Evolutionary conservation across 1,284 basidiomycete species (phyloP).

Genomic region (Sanghuangporus sanghuang): DNA sequence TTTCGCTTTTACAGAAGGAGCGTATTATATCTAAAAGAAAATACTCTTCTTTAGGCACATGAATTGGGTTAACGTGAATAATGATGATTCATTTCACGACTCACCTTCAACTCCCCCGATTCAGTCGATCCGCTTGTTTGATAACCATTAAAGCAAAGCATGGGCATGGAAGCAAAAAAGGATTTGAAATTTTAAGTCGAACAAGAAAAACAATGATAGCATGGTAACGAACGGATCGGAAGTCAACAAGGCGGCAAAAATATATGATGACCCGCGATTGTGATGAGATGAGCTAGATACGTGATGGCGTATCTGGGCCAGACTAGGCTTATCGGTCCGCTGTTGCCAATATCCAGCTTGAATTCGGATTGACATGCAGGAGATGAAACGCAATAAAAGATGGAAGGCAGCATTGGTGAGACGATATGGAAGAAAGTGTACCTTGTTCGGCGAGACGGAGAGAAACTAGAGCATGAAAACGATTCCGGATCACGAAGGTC

Average conservation of each 20-base stretch:
- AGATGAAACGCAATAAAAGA: not conserved
- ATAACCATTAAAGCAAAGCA: not conserved
- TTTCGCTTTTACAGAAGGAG: too few species aligned
- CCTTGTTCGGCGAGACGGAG: not conserved
- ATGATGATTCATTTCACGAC: too few species aligned
- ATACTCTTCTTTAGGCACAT: too few species aligned
- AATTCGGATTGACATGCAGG: not conserved
- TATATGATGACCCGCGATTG: not conserved
- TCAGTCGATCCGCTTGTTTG: not conserved
- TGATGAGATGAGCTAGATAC: not conserved
- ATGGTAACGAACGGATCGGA: not conserved
- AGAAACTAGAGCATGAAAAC: not conserved
- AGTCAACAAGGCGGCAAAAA: not conserved
- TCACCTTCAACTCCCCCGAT: not conserved
- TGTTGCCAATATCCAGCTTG: not conserved
- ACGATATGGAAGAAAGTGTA: not conserved
- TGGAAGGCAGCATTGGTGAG: not conserved
- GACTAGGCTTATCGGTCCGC: not conserved
- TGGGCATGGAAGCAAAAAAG: not conserved
- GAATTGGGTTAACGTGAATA: too few species aligned
- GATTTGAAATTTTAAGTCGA: not conserved
- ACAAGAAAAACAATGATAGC: not conserved
- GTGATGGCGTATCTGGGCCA: not conserved
- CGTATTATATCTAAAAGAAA: too few species aligned
- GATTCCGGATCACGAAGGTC: not conserved